Evolutionary conservation across 1,284 basidiomycete species (phyloP).

Genomic region (Taiwanofungus camphoratus): DNA sequence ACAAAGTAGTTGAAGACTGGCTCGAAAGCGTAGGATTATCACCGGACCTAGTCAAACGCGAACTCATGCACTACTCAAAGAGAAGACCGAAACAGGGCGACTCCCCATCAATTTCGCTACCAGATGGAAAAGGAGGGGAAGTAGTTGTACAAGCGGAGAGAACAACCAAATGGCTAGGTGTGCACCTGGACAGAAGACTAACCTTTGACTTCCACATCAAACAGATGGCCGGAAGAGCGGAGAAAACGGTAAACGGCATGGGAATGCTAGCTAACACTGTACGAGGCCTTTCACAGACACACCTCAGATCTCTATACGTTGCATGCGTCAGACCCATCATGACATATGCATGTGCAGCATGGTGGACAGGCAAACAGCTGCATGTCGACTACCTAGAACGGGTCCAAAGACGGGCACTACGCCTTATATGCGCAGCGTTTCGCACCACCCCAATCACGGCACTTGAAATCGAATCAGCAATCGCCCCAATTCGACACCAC

Average conservation of each 20-base stretch:
- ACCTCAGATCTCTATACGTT: conserved; percentile 9
- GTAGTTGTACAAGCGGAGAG: not conserved
- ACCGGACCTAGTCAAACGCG: conserved; percentile 2
- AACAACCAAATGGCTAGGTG: conserved; percentile 9
- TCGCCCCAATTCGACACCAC: conserved; percentile 2
- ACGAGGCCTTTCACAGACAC: conserved; percentile 4
- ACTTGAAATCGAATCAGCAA: conserved; percentile 4
- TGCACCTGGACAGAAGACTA: conserved; percentile 9
- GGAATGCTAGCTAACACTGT: conserved; percentile 10
- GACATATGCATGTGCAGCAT: conserved; percentile 5
- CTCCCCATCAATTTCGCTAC: conserved; percentile 1
- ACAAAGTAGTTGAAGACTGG: not conserved
- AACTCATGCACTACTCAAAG: conserved; percentile 4
- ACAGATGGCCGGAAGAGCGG: conserved; percentile 4
- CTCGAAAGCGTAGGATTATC: conserved; percentile 1
- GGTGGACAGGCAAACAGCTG: conserved; percentile 3
- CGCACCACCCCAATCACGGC: not conserved
- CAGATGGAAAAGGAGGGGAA: not conserved
- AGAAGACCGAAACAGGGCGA: not conserved
- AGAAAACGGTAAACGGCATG: conserved; percentile 3
- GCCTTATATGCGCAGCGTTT: conserved; percentile 2
- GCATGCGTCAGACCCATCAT: conserved; percentile 5
- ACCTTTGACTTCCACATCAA: conserved; percentile 6
- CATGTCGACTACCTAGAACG: conserved; percentile 1
- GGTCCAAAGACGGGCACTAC: not conserved